These are phyloP conservation scores for Laburnicola sp. DNA, from an alignment of 2,329 filamentous ascomycete species.

Conservation along the genomic window DNA sequence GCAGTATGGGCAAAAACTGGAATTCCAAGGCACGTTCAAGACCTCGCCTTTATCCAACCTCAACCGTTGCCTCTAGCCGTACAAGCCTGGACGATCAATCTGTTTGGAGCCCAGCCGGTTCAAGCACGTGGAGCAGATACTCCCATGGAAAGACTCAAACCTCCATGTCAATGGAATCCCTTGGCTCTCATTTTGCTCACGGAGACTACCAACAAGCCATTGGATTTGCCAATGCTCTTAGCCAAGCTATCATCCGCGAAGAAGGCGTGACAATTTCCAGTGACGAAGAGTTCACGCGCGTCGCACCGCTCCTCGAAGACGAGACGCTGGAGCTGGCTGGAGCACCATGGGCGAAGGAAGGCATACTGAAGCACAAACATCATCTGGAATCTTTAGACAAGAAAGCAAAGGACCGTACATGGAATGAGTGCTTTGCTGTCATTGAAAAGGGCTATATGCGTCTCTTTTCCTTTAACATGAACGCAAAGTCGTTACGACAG, in stretches of 20 bases:
- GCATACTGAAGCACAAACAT: slow-evolving; percentile 93
- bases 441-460: slow-evolving; percentile 94
- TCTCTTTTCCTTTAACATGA: slow-evolving; percentile 87
- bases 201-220: slow-evolving; percentile 94
- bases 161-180: slow-evolving; percentile 89
- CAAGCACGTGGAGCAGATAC: slow-evolving; percentile 95
- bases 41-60: slow-evolving; percentile 72
- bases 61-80: slow-evolving; percentile 83
- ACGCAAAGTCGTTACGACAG: slow-evolving; percentile 70
- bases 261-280: slow-evolving; percentile 64
- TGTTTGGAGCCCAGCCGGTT: slow-evolving; percentile 86
- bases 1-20: slow-evolving; percentile 71
- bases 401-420: slow-evolving; percentile 90
- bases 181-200: slow-evolving; percentile 73
- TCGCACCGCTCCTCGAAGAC: slow-evolving; percentile 77
- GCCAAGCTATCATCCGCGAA: slow-evolving; percentile 94
- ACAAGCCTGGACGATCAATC: slow-evolving; percentile 94
- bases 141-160: slow-evolving; percentile 89
- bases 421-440: slow-evolving; percentile 94
- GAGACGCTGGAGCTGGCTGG: slow-evolving; percentile 89
- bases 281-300: slow-evolving; percentile 61
- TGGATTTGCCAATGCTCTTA: slow-evolving; percentile 94
- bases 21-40: slow-evolving; percentile 83
- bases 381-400: slow-evolving; percentile 90
- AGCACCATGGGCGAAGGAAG: slow-evolving; percentile 98